Evolutionary conservation across 345 rosid genomes (phyloP).

Genomic region (Camelina neglecta): DNA sequence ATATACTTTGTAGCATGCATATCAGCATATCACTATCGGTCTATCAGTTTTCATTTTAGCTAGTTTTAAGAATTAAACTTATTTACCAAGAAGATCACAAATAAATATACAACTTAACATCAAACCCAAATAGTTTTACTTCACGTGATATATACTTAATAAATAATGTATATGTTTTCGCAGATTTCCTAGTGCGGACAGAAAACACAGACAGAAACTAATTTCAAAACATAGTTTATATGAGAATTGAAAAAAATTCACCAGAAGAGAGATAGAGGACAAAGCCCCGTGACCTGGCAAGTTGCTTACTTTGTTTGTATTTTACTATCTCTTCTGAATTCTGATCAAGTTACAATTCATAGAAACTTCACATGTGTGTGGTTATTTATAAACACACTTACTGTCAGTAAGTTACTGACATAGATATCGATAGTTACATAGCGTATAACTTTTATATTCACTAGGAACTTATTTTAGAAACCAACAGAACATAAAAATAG

Average conservation of each 20-base stretch:
- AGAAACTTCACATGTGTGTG: conserved; percentile 30
- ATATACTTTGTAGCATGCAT: not conserved
- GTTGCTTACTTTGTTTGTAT: conserved; percentile 35
- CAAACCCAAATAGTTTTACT: not conserved
- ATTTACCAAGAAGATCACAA: not conserved
- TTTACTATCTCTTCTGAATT: conserved; percentile 33
- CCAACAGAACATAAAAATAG: conserved; percentile 1
- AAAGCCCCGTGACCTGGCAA: conserved; percentile 40
- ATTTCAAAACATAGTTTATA: conserved; percentile 6
- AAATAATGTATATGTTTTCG: not conserved
- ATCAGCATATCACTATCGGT: no score
- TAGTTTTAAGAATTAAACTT: not conserved
- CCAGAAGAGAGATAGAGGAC: conserved; percentile 30
- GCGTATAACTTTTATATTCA: not conserved
- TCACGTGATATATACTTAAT: conserved; percentile 3
- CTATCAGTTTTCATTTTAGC: not conserved
- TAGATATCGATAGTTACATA: not conserved
- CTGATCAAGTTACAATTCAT: conserved; percentile 23
- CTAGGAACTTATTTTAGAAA: not conserved
- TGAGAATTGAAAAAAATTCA: conserved; percentile 31
- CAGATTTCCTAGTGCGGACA: conserved; percentile 18
- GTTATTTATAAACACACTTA: no score
- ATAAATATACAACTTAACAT: not conserved
- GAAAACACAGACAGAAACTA: conserved; percentile 1
- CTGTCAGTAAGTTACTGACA: not conserved